Evolutionary conservation across 2,329 filamentous ascomycete genomes (phyloP), one percentile per base, ranked within the genome.

Genomic region (Zelopaecilomyces penicillatus): DNA sequence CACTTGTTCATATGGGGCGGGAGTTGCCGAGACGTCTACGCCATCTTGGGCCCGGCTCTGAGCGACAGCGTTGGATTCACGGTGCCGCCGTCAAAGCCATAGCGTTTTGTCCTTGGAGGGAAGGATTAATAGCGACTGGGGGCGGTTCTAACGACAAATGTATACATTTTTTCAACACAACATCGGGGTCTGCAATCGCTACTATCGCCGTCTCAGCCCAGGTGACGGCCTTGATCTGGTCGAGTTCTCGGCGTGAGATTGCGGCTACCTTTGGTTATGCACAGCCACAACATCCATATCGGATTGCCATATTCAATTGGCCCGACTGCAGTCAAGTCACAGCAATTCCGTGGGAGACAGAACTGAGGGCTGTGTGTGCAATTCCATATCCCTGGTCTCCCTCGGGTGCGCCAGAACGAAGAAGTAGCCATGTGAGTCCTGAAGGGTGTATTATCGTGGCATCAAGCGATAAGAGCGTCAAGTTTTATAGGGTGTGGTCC

Each of bases 401-500:
- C 3, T 51, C 52, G 10, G 61, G 63, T 31, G 52, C 50, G 35
- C 57, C 52, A 54, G 43, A 39, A 50, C 50, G 37, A 46, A 56
- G 26, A 54, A 54, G 42, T 41, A 50, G 46, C 38, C 54, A 48
- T 49, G 55, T 42, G 36, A 53, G 45, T 47, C 58, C 60, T 48
- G 66, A 71, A 57, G 66, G 54, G 0, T 95, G 89, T 60, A 83
- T 98, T 53, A 85, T 96, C 12, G 85, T 98, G 43, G 91, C 90
- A 11, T 85, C 87, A 37, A 95, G 89, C 58, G 90, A 97, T 65
- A 83, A 88, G 60, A 94, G 80, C 54, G 85, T 97, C 63, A 93
- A 93, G 60, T 97, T 97, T 57, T 89, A 97, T 63, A 90, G 97
- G 66, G 81, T 98, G 8, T 97, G 90, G 93, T 75, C 76, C n/a